Base-by-base conservation (phyloP, 257 asterid genomes). In the Primulina huaijiensis region DNA sequence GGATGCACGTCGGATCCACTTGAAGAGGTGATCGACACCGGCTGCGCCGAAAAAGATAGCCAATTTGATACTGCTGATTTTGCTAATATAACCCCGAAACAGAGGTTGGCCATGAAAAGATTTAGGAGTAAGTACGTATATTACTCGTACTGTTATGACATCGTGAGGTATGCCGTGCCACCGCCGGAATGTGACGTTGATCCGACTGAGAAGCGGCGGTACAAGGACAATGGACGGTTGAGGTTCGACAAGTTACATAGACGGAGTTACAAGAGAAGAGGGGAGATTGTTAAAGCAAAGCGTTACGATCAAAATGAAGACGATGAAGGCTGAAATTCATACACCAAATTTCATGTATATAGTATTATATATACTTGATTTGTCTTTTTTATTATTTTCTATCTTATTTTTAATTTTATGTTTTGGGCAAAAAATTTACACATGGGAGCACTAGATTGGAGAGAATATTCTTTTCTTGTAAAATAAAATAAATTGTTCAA, bases 91-190 rank as follows among this genome's bases (percentile, higher is more conserved):
- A 84, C 83, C 4, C 73, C 79, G 2, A 81, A 69, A 11, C 98
- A 88, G 62, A 80, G 83, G 72, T 60, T 50, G 72, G 79, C 88
- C 23, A 92, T 90, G 98, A 79, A 78, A 43, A 84, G 64, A 50
- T 92, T 81, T 56, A 80, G 95, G 60, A 81, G 72, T 2, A 92
- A 75, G 8, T 76, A 87, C 20, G 82, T 90, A 89, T 92, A 92
- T n/a, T 92, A 92, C 34, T 87, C 97, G 0, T 88, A 92, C 64
- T 92, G 98, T 37, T 85, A 90, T 2, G 97, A 92, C 59, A 74
- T 70, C 0, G 0, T 87, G 5, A 86, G 98, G 62, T 92, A 92
- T 52, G 65, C 86, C 0, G 60, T 76, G 52, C 84, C 96, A 17
- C 90, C 79, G 19, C 74, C 96, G 3, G 98, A 92, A 61, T 92